Conservation (phyloP, 345 rosid genomes). For the Lepidium aucheri region DNA sequence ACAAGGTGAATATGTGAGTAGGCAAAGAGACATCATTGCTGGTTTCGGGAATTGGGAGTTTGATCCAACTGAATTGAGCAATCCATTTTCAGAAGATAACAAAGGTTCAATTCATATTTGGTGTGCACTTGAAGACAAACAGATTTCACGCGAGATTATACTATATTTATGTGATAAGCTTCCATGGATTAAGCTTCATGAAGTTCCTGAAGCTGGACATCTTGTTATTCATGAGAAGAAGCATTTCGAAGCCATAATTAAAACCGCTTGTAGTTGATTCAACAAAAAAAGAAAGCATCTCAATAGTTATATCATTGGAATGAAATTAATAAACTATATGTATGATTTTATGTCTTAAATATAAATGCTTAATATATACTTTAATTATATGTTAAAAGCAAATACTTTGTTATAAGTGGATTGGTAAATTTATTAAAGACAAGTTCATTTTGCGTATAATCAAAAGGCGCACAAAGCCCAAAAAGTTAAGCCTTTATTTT, state of each 20-base stretch:
- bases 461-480: too few relatives aligned
- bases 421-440: too few relatives aligned
- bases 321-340: too few relatives aligned
- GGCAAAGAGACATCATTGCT: conserved; percentile 43
- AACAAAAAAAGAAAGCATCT: too few relatives aligned
- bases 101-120: conserved; percentile 53
- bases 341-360: too few relatives aligned
- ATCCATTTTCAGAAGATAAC: conserved; percentile 38
- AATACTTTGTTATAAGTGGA: too few relatives aligned
- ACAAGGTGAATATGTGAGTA: conserved; percentile 57
- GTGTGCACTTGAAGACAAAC: conserved; percentile 62
- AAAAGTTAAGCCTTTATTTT: too few relatives aligned
- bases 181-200: conserved; percentile 62
- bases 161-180: conserved; percentile 45
- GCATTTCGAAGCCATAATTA: conserved; percentile 19
- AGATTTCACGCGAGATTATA: conserved; percentile 38
- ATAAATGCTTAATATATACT: too few relatives aligned
- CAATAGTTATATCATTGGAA: too few relatives aligned
- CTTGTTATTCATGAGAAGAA: conserved; percentile 33
- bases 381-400: too few relatives aligned
- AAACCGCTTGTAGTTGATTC: conserved; percentile 13
- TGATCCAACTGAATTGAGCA: conserved; percentile 43
- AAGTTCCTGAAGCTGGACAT: conserved; percentile 64
- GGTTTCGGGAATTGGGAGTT: conserved; percentile 61
- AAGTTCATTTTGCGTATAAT: too few relatives aligned